Percentiles rank a stretch among this genome's conserved stretches.
phyloP scores from a whole-genome alignment of 1,139 yeast species.

The Geotrichum bryndzae region DNA sequence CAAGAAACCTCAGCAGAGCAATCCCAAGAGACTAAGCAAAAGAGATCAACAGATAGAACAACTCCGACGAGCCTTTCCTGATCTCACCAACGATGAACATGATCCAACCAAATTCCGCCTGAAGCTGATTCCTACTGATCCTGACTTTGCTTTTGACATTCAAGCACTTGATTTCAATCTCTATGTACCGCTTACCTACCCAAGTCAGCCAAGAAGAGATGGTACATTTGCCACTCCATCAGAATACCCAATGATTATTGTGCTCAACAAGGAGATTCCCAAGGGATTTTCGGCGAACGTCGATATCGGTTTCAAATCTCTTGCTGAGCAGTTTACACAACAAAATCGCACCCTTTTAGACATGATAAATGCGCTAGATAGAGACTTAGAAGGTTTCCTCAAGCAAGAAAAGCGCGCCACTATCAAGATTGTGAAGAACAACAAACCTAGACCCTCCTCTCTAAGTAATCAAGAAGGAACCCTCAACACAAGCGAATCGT shows the following conservation, averaged over 20 bases:
- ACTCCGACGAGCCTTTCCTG: slow-evolving; percentile 13
- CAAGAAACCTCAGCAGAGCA: slow-evolving; percentile 22
- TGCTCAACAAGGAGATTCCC: slow-evolving; percentile 65
- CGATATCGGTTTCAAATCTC: slow-evolving; percentile 55
- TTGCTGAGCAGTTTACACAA: slow-evolving; percentile 31
- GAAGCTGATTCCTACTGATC: slow-evolving; percentile 52
- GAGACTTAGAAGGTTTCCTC: slow-evolving; percentile 51
- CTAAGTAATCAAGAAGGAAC: not conserved
- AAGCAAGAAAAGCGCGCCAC: slow-evolving; percentile 54
- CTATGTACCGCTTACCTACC: slow-evolving; percentile 52
- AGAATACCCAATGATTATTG: slow-evolving; percentile 30
- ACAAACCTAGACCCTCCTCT: slow-evolving; percentile 5
- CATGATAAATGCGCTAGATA: slow-evolving; percentile 52
- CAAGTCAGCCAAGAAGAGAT: slow-evolving; percentile 31
- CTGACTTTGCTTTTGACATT: slow-evolving; percentile 67
- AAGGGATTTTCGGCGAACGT: slow-evolving; percentile 62
- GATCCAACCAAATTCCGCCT: slow-evolving; percentile 20
- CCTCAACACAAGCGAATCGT: not conserved
- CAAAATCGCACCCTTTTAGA: slow-evolving; percentile 39
- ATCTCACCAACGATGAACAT: slow-evolving; percentile 2
- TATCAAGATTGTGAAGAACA: slow-evolving; percentile 43
- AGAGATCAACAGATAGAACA: slow-evolving; percentile 19
- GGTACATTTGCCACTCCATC: slow-evolving; percentile 20
- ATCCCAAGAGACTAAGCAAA: slow-evolving; percentile 18
- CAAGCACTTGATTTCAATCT: slow-evolving; percentile 47